Base-by-base conservation (phyloP, 2,329 filamentous ascomycete genomes). In the Penicillium polonicum region DNA sequence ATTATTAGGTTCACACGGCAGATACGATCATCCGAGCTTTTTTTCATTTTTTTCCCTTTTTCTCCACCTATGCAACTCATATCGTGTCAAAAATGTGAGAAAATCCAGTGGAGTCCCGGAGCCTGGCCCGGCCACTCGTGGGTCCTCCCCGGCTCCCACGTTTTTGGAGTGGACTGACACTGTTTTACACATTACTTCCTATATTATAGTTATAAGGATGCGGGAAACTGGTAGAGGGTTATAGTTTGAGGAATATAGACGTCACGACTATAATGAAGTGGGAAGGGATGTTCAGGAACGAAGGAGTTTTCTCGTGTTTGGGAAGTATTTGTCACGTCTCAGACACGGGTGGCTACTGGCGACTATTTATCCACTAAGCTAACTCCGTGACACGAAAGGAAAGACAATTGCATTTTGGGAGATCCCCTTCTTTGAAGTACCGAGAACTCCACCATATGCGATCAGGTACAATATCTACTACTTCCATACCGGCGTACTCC, bases 51-150 rank as follows among this genome's bases (percentile, higher is more conserved):
- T n/a, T 25, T 7, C 42, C 3, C 13, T 25, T 13, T 19, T 21
- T 42, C 54, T 27, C 42, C 55, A 48, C 48, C 39, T 9, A 48
- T 53, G 55, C 55, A 57, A 12, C 55, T 57, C 55, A 57, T 33
- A 57, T 33, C 19, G 9, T 23, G 46, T 49, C 31, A 31, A 17
- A 41, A 19, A 51, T 5, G 21, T 31, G 3, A 33, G 10, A n/a
- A 29, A 31, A 23, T n/a, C 7, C 5, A 29, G 43, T 57, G 56
- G 54, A 46, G 39, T 25, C 41, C 46, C 31, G 53, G 44, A 21
- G 12, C 13, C 25, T 45, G n/a, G 31, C 36, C 60, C 49, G 54
- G 45, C 58, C 52, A 60, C 43, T 58, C 45, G 51, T 19, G 43
- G 36, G n/a, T 10, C 10, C 31, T 1, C 23, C 6, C 12, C 4